These are phyloP conservation scores for Sordariomycetes sp. DNA, from an alignment of 2,329 filamentous ascomycete species.

Conservation along the genomic window DNA sequence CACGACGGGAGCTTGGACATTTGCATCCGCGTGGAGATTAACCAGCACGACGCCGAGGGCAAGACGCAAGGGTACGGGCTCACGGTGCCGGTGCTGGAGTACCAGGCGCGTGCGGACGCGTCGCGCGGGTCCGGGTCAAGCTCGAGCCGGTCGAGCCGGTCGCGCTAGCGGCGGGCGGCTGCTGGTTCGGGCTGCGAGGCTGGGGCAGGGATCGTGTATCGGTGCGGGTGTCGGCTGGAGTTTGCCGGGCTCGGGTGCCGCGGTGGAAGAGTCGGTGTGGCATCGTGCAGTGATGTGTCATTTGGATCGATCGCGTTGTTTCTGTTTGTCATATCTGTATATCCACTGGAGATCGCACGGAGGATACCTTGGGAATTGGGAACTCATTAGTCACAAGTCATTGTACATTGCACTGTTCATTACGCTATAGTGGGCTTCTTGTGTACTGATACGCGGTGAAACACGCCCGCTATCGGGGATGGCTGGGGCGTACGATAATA, in stretches of 20 bases:
- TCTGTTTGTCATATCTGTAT: neutral
- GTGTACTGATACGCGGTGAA: neutral
- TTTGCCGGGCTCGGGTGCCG: neutral
- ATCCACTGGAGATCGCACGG: neutral
- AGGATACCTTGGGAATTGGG: neutral
- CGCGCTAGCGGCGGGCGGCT: neutral
- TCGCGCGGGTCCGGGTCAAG: neutral
- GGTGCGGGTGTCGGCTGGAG: neutral
- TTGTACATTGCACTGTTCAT: neutral
- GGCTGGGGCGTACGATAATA: no score
- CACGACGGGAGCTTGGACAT: constrained; percentile 61
- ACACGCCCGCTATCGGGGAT: no score
- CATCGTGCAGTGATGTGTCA: neutral
- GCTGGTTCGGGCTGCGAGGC: neutral
- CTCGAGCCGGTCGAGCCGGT: neutral
- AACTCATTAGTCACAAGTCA: neutral
- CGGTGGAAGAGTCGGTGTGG: neutral
- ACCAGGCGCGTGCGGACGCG: constrained; percentile 6
- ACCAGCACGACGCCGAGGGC: constrained; percentile 70
- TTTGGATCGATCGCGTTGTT: neutral
- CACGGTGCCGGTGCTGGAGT: constrained; percentile 60
- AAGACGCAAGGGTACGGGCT: constrained; percentile 74
- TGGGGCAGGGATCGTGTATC: neutral
- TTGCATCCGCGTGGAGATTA: constrained; percentile 74
- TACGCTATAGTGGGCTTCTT: neutral